phyloP scores from a whole-genome alignment of 306 rosid genomes.

The Prinsepia uniflora region DNA sequence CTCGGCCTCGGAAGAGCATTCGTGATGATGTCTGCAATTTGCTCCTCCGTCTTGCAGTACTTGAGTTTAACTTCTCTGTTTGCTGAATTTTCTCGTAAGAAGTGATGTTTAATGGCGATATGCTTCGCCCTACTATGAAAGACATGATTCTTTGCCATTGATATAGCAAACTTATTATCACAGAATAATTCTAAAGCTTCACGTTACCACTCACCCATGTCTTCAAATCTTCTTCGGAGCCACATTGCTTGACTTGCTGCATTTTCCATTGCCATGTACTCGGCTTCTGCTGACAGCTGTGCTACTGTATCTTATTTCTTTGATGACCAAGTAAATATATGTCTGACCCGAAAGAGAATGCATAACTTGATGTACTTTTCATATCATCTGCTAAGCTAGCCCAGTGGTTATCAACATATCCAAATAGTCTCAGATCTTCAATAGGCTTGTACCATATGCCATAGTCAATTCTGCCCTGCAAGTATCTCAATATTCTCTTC shows the following conservation, averaged over 20 bases:
- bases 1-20: no score
- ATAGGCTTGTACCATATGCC: not conserved
- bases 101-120: no score
- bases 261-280: not conserved
- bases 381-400: not conserved
- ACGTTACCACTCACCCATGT: not conserved
- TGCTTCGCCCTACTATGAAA: not conserved
- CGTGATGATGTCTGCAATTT: no score
- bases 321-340: not conserved
- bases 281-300: no score
- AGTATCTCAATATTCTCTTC: slow-evolving; percentile 8
- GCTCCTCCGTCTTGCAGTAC: no score
- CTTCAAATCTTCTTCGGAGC: slow-evolving; percentile 2
- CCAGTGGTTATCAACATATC: not conserved
- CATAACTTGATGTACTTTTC: not conserved
- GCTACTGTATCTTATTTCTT: not conserved
- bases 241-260: not conserved
- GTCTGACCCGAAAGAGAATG: not conserved
- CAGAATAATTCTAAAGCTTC: not conserved
- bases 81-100: no score
- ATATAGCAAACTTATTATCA: not conserved
- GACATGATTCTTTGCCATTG: not conserved
- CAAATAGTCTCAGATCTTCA: not conserved
- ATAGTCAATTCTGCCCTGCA: not conserved
- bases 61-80: no score